Evolutionary conservation across 148 eudicot species (phyloP), one percentile per base, ranked within the genome.

Genomic region (Cornus suecica): DNA sequence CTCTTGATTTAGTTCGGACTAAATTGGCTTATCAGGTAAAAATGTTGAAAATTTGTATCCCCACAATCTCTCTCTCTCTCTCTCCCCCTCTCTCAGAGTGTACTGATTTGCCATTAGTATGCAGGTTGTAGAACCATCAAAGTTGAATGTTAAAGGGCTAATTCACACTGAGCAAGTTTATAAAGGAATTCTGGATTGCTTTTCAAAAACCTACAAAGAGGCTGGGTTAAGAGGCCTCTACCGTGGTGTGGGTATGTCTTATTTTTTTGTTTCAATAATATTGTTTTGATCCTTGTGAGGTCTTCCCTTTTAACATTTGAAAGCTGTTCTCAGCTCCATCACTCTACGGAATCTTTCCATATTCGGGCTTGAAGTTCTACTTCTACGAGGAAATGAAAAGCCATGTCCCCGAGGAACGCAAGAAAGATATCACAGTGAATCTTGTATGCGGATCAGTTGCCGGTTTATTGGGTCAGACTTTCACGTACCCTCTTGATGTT

Each of bases 11-110:
- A 83, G 98, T 94, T 52, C 86, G 98, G 69, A 94, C 97, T 48
- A 94, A 90, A 81, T 81, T 94, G 83, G 98, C 98, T 72, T 94
- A 92, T 82, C 98, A 94, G 96, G 98, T 93, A 77, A 81, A 83
- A 26, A 37, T 74, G 18, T 48, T 48, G 54, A 48, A 48, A 48
- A 48, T 11, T 41, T 11, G 15, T 48, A 48, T 7, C 24, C 62
- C n/a, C 62, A 4, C 24, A n/a, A n/a, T 22, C 62, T 22, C 62
- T 8, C 62, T 18, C 62, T 15, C 56, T 16, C 18, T 58, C 62
- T 22, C 24, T 22, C 62, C 7, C 62, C 25, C 62, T 18, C 62
- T 15, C 56, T 16, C 18, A 15, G 18, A 52, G 20, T 20, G 20
- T 52, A 60, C 65, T 66, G 75, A 74, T 58, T 79, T 72, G 16